Base-by-base conservation (phyloP, 1,284 basidiomycete genomes). In the Cryptococcus sp. region DNA sequence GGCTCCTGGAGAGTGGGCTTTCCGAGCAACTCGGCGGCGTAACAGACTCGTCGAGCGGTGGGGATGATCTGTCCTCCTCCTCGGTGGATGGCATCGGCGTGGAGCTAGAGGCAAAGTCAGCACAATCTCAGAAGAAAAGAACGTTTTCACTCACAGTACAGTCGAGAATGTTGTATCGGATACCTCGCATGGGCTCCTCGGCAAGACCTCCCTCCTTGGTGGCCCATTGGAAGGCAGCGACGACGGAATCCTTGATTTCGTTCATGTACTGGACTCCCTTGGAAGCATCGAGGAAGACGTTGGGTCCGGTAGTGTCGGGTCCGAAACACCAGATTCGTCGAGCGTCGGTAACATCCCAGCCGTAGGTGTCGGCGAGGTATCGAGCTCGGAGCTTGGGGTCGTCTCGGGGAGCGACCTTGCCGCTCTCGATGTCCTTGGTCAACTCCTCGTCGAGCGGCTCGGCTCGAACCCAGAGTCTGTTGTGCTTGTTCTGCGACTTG, bases 401-500 rank as follows among this genome's bases (percentile, higher is more conserved):
- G 75, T 98, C 95, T 75, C 95, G 89, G 50, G 94, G 74, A 74
- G 69, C 87, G 72, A 99, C 76, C 71, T 82, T 84, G 69, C 94
- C 94, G 56, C 65, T 68, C 76, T 98, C 94, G 68, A 99, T 97
- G 58, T 90, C 93, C 68, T 82, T 82, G 60, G 90, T 85, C 54
- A 98, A 83, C 74, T 97, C 92, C 73, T 98, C 95, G 33, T 88
- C 90, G 56, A 98, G 74, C 44, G 95, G 95, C 77, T 84, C 64
- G 39, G 95, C 94, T 80, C 91, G 92, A 60, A 86, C 83, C 75
- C 86, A 98, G 56, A 98, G 81, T 80, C 95, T 89, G 76, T 98
- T 99, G 85, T 98, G 95, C 83, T 99, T 99, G 83, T 99, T 98
- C 79, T 97, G 95, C 45, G 95, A 98, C 77, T 99, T 99, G 62